Evolutionary conservation across 139 green algal species (phyloP), one percentile per base, ranked within the genome.

Genomic region (Edaphochlamys debaryana): DNA sequence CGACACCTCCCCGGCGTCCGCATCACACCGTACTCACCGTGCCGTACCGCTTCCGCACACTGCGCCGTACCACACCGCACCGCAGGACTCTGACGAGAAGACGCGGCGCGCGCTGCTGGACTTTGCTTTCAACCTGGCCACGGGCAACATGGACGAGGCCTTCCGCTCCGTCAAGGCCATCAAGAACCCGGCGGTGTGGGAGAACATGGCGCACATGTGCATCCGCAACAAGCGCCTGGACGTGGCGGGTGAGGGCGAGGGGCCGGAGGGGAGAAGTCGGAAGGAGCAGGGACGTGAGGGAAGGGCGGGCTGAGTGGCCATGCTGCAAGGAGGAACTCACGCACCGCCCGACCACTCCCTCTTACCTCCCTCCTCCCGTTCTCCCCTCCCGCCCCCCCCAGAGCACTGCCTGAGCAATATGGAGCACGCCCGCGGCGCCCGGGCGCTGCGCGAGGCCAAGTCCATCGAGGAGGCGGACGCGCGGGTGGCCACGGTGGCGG

Each of bases 361-460:
- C 48, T 15, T 54, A 15, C 15, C 48, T 15, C 48, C 48, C 11
- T 54, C 48, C 15, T 54, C 48, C 48, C 48, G 48, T 54, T 11
- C 11, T 11, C 15, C 48, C 48, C 11, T 54, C 48, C 48, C 11
- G 48, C 48, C 11, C 48, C n/a, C n/a, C 48, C 5, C 91, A 89
- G 91, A 95, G 87, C 90, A 94, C 86, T 97, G 94, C 87, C 87
- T 97, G 69, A 90, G 89, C 79, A 94, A 97, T 86, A 93, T 96
- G 91, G 87, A 93, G 80, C 90, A 95, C 82, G 80, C 80, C 0
- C 67, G 84, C 2, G 92, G 89, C 30, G 90, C 92, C 29, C 81
- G 89, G 25, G 92, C 92, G 17, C 78, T 93, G 30, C 81, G 94
- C 23, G 92, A 94, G 85, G 86, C 85, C 36, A 45, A 52, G 36